Base-by-base conservation (phyloP, 768 basidiomycete genomes). In the Coprinellus micaceus region DNA sequence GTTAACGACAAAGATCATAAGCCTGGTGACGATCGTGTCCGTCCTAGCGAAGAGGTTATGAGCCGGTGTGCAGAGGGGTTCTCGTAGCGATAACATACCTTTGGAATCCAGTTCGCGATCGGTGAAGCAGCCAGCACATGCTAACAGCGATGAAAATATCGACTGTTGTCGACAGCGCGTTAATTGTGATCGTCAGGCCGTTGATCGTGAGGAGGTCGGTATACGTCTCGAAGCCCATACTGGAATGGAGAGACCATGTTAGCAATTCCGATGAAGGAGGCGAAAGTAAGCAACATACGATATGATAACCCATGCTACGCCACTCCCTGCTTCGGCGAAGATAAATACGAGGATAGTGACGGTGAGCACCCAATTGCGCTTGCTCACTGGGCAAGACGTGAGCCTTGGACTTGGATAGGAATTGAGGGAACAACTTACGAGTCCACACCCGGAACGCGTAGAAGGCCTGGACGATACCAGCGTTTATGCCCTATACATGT, bases 1-100 rank as follows among this genome's bases (percentile, higher is more conserved):
- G 57, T 81, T 82, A 53, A 84, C 72, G 39, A 77, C 75, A 63
- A 81, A 84, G n/a, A 83, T 21, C 40, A 82, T 83, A 56, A 84
- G 58, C 53, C 70, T 75, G 55, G 71, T 82, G 58, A 85, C 78
- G 65, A 83, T 73, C 0, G 70, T 76, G 58, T 83, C 82, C 7
- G 78, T 77, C 54, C 78, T 74, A n/a, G 43, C 24, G 43, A 47
- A 40, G 21, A 36, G 43, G 1, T 36, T 12, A 15, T 22, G 26
- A 52, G 17, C 36, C n/a, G n/a, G n/a, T n/a, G n/a, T n/a, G n/a
- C n/a, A n/a, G n/a, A n/a, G n/a, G n/a, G n/a, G n/a, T n/a, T n/a
- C n/a, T n/a, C n/a, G n/a, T n/a, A n/a, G n/a, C n/a, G n/a, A n/a
- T n/a, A n/a, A n/a, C n/a, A n/a, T n/a, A 74, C 81, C 67, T 77